A percentile compares a stretch with the other conserved stretches of the same genome.
Conservation (phyloP, 306 rosid species). For the Trichosanthes cucumerina region DNA sequence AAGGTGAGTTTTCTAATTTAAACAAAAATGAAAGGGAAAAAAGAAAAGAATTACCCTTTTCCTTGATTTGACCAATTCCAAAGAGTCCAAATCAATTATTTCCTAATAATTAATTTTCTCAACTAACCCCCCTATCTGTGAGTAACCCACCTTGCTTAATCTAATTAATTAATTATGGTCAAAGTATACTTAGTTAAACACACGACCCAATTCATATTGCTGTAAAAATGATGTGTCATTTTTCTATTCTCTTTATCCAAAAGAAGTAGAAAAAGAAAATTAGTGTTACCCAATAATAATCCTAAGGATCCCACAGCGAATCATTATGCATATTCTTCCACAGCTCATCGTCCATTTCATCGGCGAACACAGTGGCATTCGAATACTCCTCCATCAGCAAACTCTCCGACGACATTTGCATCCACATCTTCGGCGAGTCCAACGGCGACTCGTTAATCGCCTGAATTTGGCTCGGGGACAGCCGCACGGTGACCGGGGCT, state of each 20-base stretch:
- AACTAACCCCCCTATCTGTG: neutral
- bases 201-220: neutral
- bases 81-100: neutral
- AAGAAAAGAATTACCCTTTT: neutral
- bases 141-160: neutral
- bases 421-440: constrained; percentile 89
- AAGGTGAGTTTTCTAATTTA: neutral
- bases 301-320: constrained; percentile 39
- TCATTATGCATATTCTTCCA: constrained; percentile 29
- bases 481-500: constrained; percentile 38
- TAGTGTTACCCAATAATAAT: neutral
- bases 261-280: neutral
- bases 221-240: neutral
- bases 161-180: neutral
- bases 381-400: neutral
- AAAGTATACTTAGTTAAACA: neutral
- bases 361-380: neutral
- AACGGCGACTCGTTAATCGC: constrained; percentile 81
- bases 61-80: neutral
- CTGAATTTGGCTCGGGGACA: constrained; percentile 69
- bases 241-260: neutral
- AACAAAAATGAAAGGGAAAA: neutral
- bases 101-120: neutral
- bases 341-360: neutral
- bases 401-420: constrained; percentile 52